phyloP scores from a whole-genome alignment of 2,329 filamentous ascomycete genomes.

The Drechslerella coelobrocha region DNA sequence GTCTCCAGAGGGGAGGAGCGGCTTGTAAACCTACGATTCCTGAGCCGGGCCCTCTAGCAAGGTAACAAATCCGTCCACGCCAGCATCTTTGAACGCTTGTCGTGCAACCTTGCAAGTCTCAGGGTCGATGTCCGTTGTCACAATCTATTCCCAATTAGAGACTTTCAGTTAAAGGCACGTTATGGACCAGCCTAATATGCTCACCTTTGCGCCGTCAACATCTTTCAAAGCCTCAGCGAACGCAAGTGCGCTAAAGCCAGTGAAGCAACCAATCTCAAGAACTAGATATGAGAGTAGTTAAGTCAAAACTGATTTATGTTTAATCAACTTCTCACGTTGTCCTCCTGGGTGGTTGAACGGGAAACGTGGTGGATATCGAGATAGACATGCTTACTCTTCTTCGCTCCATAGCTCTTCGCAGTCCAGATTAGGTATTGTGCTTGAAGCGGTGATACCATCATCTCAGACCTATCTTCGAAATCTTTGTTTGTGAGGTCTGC shows the following conservation, averaged over 20 bases:
- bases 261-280: constrained; percentile 57
- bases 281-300: constrained; percentile 53
- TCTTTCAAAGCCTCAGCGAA: constrained; percentile 56
- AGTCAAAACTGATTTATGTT: constrained; percentile 4
- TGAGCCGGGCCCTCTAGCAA: constrained; percentile 44
- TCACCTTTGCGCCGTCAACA: constrained; percentile 52
- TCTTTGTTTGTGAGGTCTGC: constrained; percentile 47
- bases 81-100: constrained; percentile 48
- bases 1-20: too few relatives aligned
- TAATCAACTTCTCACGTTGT: not conserved
- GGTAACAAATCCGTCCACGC: constrained; percentile 36
- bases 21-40: constrained; percentile 29
- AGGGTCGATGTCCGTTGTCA: constrained; percentile 50
- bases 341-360: not conserved
- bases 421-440: constrained; percentile 54
- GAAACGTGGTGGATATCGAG: not conserved
- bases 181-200: not conserved
- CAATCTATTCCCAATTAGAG: constrained; percentile 25
- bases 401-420: constrained; percentile 41
- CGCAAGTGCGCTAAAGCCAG: constrained; percentile 57
- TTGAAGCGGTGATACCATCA: constrained; percentile 53
- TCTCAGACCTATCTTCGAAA: constrained; percentile 34
- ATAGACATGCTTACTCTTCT: constrained; percentile 38
- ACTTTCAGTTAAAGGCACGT: not conserved
- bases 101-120: constrained; percentile 25